Percentiles rank a stretch among this genome's conserved stretches.
Conservation (phyloP, 2,329 filamentous ascomycete species). For the Eutypella sp. region DNA sequence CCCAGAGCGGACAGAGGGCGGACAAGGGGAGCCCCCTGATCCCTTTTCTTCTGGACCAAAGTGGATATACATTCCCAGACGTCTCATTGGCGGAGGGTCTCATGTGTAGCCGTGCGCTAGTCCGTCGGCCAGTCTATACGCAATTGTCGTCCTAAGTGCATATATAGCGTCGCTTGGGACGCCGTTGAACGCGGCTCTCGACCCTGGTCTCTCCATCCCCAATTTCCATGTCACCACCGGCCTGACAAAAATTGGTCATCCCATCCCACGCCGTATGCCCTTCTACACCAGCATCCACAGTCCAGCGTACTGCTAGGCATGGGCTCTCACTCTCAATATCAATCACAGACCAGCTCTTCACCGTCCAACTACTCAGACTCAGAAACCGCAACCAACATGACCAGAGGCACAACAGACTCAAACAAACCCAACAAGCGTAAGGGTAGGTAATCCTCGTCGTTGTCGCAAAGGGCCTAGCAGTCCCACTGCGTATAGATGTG, state of each 20-base stretch:
- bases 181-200: neutral
- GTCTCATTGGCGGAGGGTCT: neutral
- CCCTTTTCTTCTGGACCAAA: neutral
- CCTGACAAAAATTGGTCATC: neutral
- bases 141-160: neutral
- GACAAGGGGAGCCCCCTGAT: neutral
- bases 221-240: neutral
- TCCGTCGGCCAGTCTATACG: neutral
- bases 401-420: conserved; percentile 16
- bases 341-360: conserved; percentile 9
- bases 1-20: neutral
- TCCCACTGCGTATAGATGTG: neutral
- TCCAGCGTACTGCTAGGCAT: conserved; percentile 6
- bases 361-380: conserved; percentile 8
- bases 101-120: neutral
- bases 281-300: neutral
- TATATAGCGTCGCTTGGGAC: neutral
- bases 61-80: neutral
- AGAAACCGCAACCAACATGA: conserved; percentile 18
- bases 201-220: neutral
- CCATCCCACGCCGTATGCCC: neutral
- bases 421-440: conserved; percentile 26
- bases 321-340: conserved; percentile 4
- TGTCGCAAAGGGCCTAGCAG: neutral
- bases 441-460: conserved; percentile 15